A percentile compares a stretch with the other conserved stretches of the same genome.
phyloP scores from a whole-genome alignment of 2,329 filamentous ascomycete species.

The Rutstroemia sp. region DNA sequence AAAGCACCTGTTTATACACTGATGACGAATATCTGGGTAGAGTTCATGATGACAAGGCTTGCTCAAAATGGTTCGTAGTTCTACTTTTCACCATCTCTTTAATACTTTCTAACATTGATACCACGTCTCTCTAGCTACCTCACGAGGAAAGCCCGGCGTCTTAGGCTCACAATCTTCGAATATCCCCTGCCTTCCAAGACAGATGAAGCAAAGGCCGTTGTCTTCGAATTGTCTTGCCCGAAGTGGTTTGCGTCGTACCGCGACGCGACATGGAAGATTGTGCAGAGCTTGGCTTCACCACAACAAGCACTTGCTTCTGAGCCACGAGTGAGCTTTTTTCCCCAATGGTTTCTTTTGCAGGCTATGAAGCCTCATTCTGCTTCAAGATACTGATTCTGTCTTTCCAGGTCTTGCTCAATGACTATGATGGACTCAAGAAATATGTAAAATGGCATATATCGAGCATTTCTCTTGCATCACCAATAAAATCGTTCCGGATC shows the following conservation, averaged over 20 bases:
- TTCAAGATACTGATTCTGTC: neutral
- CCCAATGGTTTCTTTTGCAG: conserved; percentile 15
- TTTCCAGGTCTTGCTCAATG: neutral
- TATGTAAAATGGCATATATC: neutral
- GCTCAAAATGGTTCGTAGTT: conserved; percentile 35
- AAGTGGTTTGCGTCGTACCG: conserved; percentile 40
- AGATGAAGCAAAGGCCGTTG: conserved; percentile 33
- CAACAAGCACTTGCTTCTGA: neutral
- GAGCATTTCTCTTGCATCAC: conserved; percentile 27
- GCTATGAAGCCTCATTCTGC: neutral
- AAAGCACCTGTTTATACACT: conserved; percentile 29
- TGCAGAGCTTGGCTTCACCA: conserved; percentile 19
- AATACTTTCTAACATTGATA: neutral
- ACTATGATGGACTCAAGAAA: neutral
- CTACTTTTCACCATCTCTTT: neutral
- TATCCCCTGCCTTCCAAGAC: conserved; percentile 37
- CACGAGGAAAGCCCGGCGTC: conserved; percentile 28
- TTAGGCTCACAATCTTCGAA: conserved; percentile 42
- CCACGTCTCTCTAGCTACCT: conserved; percentile 18
- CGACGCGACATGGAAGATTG: conserved; percentile 42
- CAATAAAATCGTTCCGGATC: conserved; percentile 26
- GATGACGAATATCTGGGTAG: conserved; percentile 27
- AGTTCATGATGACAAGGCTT: conserved; percentile 30
- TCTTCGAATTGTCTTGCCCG: conserved; percentile 47
- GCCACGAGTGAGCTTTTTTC: conserved; percentile 3